These are phyloP conservation scores for Gossypium ekmanianum DNA, from an alignment of 345 rosid species.

Conservation along the genomic window DNA sequence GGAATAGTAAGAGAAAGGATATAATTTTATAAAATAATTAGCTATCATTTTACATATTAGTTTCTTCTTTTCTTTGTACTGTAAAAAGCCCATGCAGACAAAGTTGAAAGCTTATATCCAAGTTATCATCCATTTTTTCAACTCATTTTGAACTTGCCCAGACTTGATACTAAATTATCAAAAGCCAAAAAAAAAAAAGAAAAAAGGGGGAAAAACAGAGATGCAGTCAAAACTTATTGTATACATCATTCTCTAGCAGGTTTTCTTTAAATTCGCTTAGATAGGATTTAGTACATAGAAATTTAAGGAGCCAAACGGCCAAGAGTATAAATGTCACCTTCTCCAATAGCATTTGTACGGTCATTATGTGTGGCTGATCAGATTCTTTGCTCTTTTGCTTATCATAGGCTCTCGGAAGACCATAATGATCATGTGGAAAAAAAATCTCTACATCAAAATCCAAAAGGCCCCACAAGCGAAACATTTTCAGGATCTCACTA, in stretches of 20 bases:
- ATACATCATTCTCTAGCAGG: background rate
- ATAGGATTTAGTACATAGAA: background rate
- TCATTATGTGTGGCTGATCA: constrained; percentile 52
- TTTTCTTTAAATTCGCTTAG: background rate
- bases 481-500: constrained; percentile 60
- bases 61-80: background rate
- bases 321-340: constrained; percentile 33
- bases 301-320: background rate
- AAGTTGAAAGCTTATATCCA: background rate
- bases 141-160: background rate
- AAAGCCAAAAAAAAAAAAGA: background rate
- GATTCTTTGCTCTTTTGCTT: constrained; percentile 58
- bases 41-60: background rate
- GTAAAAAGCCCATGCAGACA: background rate
- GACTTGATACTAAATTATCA: background rate
- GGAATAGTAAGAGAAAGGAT: background rate
- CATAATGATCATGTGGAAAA: constrained; percentile 46
- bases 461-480: constrained; percentile 51
- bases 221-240: background rate
- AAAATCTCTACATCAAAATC: constrained; percentile 60
- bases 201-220: background rate
- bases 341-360: constrained; percentile 40
- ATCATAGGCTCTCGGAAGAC: constrained; percentile 58
- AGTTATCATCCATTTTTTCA: background rate
- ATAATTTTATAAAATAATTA: background rate